Conservation (phyloP, 192 early-diverging fungal species). For the Mortierella claussenii region DNA sequence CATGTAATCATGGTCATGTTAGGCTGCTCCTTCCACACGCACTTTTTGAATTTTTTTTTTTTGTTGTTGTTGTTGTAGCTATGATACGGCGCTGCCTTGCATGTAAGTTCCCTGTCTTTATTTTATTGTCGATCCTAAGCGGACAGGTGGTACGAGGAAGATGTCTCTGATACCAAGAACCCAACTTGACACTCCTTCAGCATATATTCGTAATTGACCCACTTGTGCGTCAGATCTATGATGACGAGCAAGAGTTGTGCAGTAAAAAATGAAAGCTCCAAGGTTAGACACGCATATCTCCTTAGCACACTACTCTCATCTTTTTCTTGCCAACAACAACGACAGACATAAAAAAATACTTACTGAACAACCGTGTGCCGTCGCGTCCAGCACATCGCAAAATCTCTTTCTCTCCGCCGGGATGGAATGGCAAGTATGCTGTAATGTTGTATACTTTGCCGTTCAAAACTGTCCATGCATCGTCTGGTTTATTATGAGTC, state of each 20-base stretch:
- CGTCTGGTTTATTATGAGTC: conserved; percentile 77
- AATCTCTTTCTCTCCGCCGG: conserved; percentile 82
- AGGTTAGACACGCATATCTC: no score
- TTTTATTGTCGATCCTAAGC: background rate
- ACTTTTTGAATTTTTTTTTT: no score
- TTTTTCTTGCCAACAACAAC: background rate
- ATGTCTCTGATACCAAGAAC: conserved; percentile 50
- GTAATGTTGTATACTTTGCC: conserved; percentile 96
- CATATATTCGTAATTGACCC: conserved; percentile 95
- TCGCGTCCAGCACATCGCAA: conserved; percentile 93
- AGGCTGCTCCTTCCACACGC: no score
- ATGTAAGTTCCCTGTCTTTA: no score
- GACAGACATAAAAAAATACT: conserved; percentile 24
- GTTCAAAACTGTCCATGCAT: conserved; percentile 90
- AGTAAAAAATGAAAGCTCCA: background rate
- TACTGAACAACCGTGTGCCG: conserved; percentile 88
- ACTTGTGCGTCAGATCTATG: conserved; percentile 81
- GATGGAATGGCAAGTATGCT: conserved; percentile 89
- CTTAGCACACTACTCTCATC: background rate
- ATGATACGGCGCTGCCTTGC: no score
- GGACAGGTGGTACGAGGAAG: conserved; percentile 21
- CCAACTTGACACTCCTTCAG: conserved; percentile 86
- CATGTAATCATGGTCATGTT: no score
- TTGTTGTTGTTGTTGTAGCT: no score
- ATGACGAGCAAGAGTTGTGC: background rate